These are phyloP conservation scores for Neonectria hederae DNA, from an alignment of 2,329 filamentous ascomycete species.

Conservation along the genomic window DNA sequence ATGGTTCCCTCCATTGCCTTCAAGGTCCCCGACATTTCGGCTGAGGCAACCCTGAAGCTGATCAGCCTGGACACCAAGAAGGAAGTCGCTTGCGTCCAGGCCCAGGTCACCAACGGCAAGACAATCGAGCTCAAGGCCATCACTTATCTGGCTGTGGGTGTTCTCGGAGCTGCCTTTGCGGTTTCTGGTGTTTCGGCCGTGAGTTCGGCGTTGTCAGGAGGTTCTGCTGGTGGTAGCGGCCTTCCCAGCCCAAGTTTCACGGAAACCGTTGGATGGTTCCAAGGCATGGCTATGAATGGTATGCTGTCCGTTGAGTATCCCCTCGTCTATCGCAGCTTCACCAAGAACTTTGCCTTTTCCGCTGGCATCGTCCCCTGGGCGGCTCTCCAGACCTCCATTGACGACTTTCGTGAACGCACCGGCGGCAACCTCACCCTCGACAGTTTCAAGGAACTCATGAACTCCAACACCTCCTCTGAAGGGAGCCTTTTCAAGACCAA, in stretches of 20 bases:
- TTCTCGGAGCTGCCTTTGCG: conserved; percentile 84
- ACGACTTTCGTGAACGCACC: conserved; percentile 80
- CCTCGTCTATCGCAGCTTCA: conserved; percentile 85
- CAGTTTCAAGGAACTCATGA: conserved; percentile 75
- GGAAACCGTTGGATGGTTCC: conserved; percentile 89
- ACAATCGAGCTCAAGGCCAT: conserved; percentile 79
- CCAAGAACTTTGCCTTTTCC: conserved; percentile 94
- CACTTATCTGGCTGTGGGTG: conserved; percentile 82
- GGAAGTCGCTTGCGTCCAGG: conserved; percentile 83
- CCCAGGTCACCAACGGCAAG: conserved; percentile 87
- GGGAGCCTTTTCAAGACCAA: conserved; percentile 58
- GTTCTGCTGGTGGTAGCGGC: conserved; percentile 64
- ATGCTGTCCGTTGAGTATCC: conserved; percentile 95
- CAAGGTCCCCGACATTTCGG: conserved; percentile 87
- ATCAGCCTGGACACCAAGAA: conserved; percentile 66
- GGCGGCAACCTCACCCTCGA: conserved; percentile 88
- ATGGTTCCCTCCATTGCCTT: conserved; percentile 91
- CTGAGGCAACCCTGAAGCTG: conserved; percentile 81
- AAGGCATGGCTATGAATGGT: conserved; percentile 92
- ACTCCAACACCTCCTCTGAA: conserved; percentile 57
- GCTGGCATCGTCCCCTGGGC: conserved; percentile 85
- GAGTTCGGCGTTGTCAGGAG: conserved; percentile 66
- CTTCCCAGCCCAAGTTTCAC: conserved; percentile 83
- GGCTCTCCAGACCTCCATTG: conserved; percentile 82
- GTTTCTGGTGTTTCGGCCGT: conserved; percentile 77